Conservation (phyloP, 345 rosid species). For the Rubroshorea leprosula region DNA sequence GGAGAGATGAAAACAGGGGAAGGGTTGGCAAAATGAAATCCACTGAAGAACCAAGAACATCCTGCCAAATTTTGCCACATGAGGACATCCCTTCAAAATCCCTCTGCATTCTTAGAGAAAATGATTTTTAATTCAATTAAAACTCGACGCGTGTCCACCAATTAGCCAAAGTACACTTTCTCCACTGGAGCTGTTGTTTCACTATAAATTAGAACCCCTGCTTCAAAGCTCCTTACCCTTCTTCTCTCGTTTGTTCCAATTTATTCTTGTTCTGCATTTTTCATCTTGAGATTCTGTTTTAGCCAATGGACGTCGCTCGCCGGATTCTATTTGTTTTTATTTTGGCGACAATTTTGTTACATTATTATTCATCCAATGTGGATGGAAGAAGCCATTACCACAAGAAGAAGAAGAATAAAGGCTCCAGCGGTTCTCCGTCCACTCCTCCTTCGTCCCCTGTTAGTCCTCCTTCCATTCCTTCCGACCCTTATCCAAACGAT, state of each 20-base stretch:
- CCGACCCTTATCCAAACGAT: conserved; percentile 59
- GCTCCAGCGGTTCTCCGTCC: conserved; percentile 23
- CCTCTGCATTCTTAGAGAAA: neutral
- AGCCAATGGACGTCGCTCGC: conserved; percentile 24
- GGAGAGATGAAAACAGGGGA: neutral
- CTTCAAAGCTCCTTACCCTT: neutral
- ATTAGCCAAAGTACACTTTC: conserved; percentile 7
- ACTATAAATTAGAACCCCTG: conserved; percentile 32
- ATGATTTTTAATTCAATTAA: conserved; percentile 24
- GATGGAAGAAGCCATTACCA: conserved; percentile 64
- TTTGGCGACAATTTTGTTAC: conserved; percentile 14
- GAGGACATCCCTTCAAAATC: conserved; percentile 12
- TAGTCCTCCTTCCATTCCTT: conserved; percentile 37
- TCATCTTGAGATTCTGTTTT: neutral
- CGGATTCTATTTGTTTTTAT: conserved; percentile 22
- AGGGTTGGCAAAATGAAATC: neutral
- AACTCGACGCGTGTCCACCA: conserved; percentile 39
- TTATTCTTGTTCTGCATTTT: neutral
- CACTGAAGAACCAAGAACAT: conserved; percentile 11
- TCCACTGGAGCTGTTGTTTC: conserved; percentile 2
- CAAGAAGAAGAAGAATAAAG: conserved; percentile 36
- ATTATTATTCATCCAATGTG: conserved; percentile 37
- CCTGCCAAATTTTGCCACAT: conserved; percentile 19
- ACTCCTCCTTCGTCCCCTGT: conserved; percentile 25
- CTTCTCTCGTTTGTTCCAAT: neutral